Percentiles rank a stretch among this genome's conserved stretches.
Conservation (phyloP, 441 rosid genomes). For the Lepidium campestre region DNA sequence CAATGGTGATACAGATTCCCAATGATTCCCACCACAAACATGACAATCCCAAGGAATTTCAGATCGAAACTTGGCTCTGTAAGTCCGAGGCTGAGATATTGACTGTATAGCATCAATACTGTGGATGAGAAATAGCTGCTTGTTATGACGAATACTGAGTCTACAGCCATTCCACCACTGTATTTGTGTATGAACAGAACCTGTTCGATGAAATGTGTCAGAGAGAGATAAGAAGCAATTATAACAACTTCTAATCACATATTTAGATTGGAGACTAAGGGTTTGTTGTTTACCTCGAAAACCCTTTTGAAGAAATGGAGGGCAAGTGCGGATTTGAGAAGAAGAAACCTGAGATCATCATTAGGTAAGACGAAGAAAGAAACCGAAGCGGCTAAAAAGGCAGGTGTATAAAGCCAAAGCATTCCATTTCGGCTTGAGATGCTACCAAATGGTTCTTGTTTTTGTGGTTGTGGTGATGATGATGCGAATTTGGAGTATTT, state of each 20-base stretch:
- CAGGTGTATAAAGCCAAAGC: conserved; percentile 54
- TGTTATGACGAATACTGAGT: conserved; percentile 27
- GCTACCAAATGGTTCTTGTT: neutral
- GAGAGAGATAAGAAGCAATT: neutral
- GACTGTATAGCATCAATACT: conserved; percentile 44
- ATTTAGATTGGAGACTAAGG: neutral
- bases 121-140: conserved; percentile 38
- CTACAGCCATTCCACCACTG: conserved; percentile 49
- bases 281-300: conserved; percentile 45
- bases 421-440: conserved; percentile 56
- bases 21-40: conserved; percentile 46
- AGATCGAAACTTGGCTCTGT: conserved; percentile 44
- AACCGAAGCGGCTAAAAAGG: conserved; percentile 42
- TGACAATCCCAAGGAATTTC: conserved; percentile 32
- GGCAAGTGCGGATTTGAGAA: conserved; percentile 47
- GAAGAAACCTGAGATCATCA: conserved; percentile 42
- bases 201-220: conserved; percentile 29
- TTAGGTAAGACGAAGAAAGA: conserved; percentile 48
- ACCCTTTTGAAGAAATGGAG: conserved; percentile 76
- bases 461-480: neutral
- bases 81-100: conserved; percentile 34
- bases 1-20: conserved; percentile 80
- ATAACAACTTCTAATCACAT: too few relatives aligned
- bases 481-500: conserved; percentile 61
- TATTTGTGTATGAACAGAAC: conserved; percentile 58